phyloP scores from a whole-genome alignment of 805 yeast genomes.

The Barnettozyma californica region DNA sequence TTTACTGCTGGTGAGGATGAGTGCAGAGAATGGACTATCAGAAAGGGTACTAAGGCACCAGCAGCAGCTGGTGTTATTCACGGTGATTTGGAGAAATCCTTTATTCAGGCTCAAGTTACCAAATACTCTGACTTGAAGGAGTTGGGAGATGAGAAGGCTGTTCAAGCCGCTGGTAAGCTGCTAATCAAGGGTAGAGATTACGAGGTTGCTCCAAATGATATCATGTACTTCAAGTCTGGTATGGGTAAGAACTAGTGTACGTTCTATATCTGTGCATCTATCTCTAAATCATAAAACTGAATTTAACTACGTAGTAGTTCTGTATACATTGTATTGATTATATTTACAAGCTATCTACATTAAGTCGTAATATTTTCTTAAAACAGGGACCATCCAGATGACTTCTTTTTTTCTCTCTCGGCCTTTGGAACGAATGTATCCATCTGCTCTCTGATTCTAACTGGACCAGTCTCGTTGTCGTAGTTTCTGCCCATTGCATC shows the following conservation, averaged over 20 bases:
- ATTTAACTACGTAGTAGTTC: constrained; percentile 8
- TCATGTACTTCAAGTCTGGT: constrained; percentile 88
- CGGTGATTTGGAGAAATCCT: constrained; percentile 90
- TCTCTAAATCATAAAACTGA: constrained; percentile 29
- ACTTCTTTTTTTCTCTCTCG: constrained; percentile 60
- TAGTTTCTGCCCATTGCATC: constrained; percentile 93
- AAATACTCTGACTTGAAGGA: constrained; percentile 77
- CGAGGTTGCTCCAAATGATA: constrained; percentile 91
- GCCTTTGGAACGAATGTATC: constrained; percentile 69
- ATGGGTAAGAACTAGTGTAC: constrained; percentile 56
- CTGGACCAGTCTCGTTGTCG: constrained; percentile 71
- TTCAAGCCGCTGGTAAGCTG: constrained; percentile 86
- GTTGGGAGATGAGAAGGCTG: constrained; percentile 72
- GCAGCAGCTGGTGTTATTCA: constrained; percentile 98
- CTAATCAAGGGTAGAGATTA: constrained; percentile 91
- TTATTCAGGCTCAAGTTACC: constrained; percentile 89
- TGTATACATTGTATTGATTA: background rate
- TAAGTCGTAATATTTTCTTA: background rate
- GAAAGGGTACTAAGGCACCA: constrained; percentile 92
- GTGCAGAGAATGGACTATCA: constrained; percentile 97
- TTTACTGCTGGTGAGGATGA: constrained; percentile 96
- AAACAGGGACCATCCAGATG: constrained; percentile 46
- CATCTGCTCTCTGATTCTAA: constrained; percentile 69
- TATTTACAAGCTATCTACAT: constrained; percentile 2
- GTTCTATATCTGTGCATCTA: background rate